phyloP scores from a whole-genome alignment of 345 rosid species.

The Dipteronia dyeriana region DNA sequence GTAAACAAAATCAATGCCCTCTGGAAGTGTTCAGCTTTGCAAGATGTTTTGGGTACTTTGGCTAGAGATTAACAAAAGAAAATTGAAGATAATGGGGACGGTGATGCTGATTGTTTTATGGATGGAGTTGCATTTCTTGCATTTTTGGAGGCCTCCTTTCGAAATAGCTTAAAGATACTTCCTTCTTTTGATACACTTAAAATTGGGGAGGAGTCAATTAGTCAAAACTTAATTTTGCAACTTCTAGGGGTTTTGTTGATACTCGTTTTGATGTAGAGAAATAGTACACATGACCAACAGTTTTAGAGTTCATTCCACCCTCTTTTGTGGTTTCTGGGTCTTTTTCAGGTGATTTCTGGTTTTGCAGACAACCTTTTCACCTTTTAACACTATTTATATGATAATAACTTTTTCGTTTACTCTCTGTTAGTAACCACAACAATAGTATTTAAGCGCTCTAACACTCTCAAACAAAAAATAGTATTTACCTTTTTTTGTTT shows the following conservation, averaged over 20 bases:
- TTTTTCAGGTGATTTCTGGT: neutral
- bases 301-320: neutral
- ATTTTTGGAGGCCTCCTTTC: neutral
- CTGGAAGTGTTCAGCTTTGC: neutral
- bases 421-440: too few species aligned
- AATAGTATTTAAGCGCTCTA: too few species aligned
- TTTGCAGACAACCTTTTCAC: neutral
- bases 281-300: neutral
- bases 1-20: neutral
- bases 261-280: neutral
- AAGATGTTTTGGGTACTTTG: neutral
- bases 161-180: neutral
- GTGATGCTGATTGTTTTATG: neutral
- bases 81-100: neutral
- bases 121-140: neutral
- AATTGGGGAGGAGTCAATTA: neutral
- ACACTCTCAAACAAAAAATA: neutral
- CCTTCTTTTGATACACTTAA: neutral
- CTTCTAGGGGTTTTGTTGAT: neutral
- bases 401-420: neutral
- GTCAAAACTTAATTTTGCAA: neutral
- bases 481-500: neutral
- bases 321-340: neutral
- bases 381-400: neutral
- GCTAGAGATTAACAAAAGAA: neutral